Evolutionary conservation across 2,329 filamentous ascomycete genomes (phyloP).

Genomic region (Diaporthe sp.): DNA sequence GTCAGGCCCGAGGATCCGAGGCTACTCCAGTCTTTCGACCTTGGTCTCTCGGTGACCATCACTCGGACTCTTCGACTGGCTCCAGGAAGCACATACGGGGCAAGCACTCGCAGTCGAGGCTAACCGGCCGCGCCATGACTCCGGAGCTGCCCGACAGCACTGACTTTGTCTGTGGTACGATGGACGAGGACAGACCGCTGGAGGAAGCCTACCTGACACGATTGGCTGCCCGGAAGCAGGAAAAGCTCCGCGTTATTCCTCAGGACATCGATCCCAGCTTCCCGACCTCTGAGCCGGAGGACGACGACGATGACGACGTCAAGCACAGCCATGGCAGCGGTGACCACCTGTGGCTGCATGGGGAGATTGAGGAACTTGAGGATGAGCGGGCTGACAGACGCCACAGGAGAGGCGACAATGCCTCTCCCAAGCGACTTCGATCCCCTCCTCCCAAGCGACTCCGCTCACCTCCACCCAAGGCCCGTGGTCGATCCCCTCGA

Average conservation of each 20-base stretch:
- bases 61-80: slow-evolving; percentile 73
- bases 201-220: slow-evolving; percentile 93
- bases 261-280: slow-evolving; percentile 99
- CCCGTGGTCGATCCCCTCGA: slow-evolving; percentile 67
- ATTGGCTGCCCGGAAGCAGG: slow-evolving; percentile 83
- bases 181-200: slow-evolving; percentile 95
- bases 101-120: slow-evolving; percentile 45
- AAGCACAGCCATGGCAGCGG: slow-evolving; percentile 74
- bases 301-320: slow-evolving; percentile 82
- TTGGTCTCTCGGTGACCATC: slow-evolving; percentile 58
- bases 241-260: slow-evolving; percentile 86
- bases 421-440: slow-evolving; percentile 73
- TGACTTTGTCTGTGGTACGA: slow-evolving; percentile 97
- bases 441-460: slow-evolving; percentile 65
- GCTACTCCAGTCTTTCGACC: slow-evolving; percentile 55
- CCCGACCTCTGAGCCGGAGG: slow-evolving; percentile 92
- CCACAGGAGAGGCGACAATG: slow-evolving; percentile 63
- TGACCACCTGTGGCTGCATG: slow-evolving; percentile 77
- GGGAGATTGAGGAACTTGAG: slow-evolving; percentile 76
- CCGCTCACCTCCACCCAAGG: slow-evolving; percentile 66
- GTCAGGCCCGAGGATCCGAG: slow-evolving; percentile 58
- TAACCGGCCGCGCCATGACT: slow-evolving; percentile 73
- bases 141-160: slow-evolving; percentile 96
- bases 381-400: slow-evolving; percentile 66
- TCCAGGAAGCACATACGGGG: slow-evolving; percentile 51